phyloP scores from a whole-genome alignment of 257 asterid species.

The Solanum ossicruentum region DNA sequence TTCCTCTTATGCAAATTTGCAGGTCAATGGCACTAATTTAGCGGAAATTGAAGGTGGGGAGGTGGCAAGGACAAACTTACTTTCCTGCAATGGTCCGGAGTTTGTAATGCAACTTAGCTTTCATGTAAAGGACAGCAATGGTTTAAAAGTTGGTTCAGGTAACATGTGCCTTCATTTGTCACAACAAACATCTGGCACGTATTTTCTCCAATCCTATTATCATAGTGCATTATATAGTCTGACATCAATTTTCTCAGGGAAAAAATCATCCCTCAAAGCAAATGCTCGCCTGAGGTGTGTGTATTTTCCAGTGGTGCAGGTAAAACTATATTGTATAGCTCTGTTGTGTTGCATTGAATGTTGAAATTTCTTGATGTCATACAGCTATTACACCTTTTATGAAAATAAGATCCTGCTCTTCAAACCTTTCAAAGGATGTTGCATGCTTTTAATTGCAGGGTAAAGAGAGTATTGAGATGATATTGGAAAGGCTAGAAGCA shows the following conservation, averaged over 20 bases:
- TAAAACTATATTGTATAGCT: slow-evolving; percentile 4
- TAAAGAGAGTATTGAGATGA: slow-evolving; percentile 38
- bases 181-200: not conserved
- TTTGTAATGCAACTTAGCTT: slow-evolving; percentile 38
- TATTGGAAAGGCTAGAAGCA: slow-evolving; percentile 25
- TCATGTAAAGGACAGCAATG: slow-evolving; percentile 1
- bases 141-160: slow-evolving; percentile 20
- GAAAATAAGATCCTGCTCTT: not conserved
- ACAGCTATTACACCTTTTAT: not conserved
- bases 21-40: slow-evolving; percentile 61
- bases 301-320: slow-evolving; percentile 57
- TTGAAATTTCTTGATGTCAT: not conserved
- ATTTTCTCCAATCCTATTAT: not conserved
- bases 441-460: slow-evolving; percentile 34
- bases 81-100: slow-evolving; percentile 50
- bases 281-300: slow-evolving; percentile 67
- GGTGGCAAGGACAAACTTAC: slow-evolving; percentile 49
- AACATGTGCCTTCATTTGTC: not conserved
- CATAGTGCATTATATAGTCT: not conserved
- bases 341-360: not conserved
- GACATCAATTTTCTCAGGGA: slow-evolving; percentile 16
- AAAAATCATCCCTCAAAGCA: slow-evolving; percentile 26
- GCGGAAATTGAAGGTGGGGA: slow-evolving; percentile 50
- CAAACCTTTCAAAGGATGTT: not conserved
- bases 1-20: not conserved